phyloP scores from a whole-genome alignment of 1,284 basidiomycete species.

The Wallemia ichthyophaga region DNA sequence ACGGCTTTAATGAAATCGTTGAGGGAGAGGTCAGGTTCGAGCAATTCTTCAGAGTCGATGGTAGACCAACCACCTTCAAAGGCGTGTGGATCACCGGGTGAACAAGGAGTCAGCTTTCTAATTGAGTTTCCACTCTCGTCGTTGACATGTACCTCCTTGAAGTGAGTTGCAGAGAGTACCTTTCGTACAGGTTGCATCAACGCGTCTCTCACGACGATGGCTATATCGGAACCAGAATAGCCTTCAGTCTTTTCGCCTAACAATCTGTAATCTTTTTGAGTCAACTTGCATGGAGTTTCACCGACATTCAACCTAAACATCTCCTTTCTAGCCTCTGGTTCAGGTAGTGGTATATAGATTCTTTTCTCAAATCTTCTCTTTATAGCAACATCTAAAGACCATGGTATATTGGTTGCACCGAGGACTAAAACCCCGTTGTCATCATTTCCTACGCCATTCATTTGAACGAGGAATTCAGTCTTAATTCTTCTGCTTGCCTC shows the following conservation, averaged over 20 bases:
- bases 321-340: constrained; percentile 60
- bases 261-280: constrained; percentile 43
- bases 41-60: constrained; percentile 59
- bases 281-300: constrained; percentile 58
- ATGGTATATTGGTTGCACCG: constrained; percentile 95
- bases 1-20: constrained; percentile 67
- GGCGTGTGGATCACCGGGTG: constrained; percentile 62
- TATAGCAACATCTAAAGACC: constrained; percentile 90
- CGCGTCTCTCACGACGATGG: constrained; percentile 80
- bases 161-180: constrained; percentile 81
- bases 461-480: constrained; percentile 90
- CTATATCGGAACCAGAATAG: constrained; percentile 87
- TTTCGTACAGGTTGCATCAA: constrained; percentile 97
- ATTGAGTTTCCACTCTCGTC: constrained; percentile 25
- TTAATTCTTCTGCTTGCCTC: constrained; percentile 90
- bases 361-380: constrained; percentile 87
- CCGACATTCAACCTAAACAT: constrained; percentile 98
- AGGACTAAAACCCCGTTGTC: constrained; percentile 90
- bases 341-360: constrained; percentile 91
- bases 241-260: constrained; percentile 72
- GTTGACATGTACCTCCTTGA: constrained; percentile 27
- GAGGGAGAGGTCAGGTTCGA: constrained; percentile 49
- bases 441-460: constrained; percentile 96
- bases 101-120: constrained; percentile 50
- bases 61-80: constrained; percentile 82